A percentile compares a stretch with the other conserved stretches of the same genome.
Conservation (phyloP, 768 basidiomycete species). For the Glaciozyma antarctica region DNA sequence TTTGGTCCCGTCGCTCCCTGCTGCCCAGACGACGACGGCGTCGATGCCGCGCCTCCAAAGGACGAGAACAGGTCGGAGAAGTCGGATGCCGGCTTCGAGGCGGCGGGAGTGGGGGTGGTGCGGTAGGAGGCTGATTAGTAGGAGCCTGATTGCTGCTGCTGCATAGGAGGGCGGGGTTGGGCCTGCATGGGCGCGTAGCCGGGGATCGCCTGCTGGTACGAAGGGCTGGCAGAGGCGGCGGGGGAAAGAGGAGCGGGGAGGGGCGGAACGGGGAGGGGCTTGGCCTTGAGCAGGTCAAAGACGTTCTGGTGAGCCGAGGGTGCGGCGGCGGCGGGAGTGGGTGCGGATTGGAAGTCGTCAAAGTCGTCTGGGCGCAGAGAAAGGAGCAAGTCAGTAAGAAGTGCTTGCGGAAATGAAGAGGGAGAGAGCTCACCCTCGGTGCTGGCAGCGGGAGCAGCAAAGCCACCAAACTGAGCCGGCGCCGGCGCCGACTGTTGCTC, state of each 20-base stretch:
- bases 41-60: neutral
- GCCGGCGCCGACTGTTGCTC: conserved; percentile 40
- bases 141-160: conserved; percentile 9
- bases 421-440: conserved; percentile 34
- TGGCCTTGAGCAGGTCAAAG: conserved; percentile 39
- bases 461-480: conserved; percentile 22
- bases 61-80: conserved; percentile 32
- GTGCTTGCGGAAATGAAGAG: neutral
- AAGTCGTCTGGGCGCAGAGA: conserved; percentile 39
- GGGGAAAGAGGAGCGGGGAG: too few relatives aligned
- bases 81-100: conserved; percentile 19
- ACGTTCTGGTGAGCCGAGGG: conserved; percentile 34
- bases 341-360: conserved; percentile 44
- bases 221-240: conserved; percentile 17
- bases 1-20: neutral
- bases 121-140: neutral
- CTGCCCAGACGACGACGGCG: neutral
- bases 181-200: conserved; percentile 37
- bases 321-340: conserved; percentile 24
- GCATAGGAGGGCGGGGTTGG: conserved; percentile 17
- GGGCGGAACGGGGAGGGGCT: conserved; percentile 24
- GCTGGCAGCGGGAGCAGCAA: conserved; percentile 23
- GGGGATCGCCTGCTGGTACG: conserved; percentile 41
- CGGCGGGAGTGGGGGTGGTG: neutral
- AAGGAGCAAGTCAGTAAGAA: neutral